Percentiles rank a stretch among this genome's conserved stretches.
Evolutionary conservation across 2,329 filamentous ascomycete species (phyloP).

Genomic region (Grosmannia serpens): DNA sequence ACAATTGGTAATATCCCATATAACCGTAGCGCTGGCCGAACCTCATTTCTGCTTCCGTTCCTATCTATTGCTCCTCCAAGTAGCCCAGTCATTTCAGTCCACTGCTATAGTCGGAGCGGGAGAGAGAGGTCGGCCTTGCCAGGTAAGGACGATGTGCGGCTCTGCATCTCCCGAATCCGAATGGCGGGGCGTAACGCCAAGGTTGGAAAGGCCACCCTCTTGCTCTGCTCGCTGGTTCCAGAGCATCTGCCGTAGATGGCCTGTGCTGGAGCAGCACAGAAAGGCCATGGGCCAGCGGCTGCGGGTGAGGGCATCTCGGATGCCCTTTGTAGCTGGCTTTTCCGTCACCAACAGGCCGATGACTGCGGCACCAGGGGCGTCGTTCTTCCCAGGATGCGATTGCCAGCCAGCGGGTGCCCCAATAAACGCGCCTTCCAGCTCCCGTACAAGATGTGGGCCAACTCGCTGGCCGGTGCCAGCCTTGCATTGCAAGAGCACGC

Average conservation of each 20-base stretch:
- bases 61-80: not conserved
- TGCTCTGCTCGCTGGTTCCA: slow-evolving; percentile 59
- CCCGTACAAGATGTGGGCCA: slow-evolving; percentile 53
- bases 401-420: slow-evolving; percentile 66
- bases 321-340: slow-evolving; percentile 63
- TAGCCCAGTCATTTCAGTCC: not conserved
- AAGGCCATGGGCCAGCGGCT: slow-evolving; percentile 64
- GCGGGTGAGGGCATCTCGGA: slow-evolving; percentile 57
- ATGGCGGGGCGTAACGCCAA: slow-evolving; percentile 31
- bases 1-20: not conserved
- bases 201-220: slow-evolving; percentile 50
- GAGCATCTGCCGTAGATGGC: slow-evolving; percentile 53
- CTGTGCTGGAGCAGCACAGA: slow-evolving; percentile 46
- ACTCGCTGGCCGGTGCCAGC: slow-evolving; percentile 33
- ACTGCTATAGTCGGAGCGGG: not conserved
- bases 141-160: slow-evolving; percentile 37
- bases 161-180: slow-evolving; percentile 15
- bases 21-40: not conserved
- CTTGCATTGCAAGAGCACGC: slow-evolving; percentile 59
- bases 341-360: slow-evolving; percentile 62
- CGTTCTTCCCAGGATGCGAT: not conserved
- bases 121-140: slow-evolving; percentile 31
- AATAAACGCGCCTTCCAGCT: slow-evolving; percentile 67
- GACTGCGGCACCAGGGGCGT: slow-evolving; percentile 34
- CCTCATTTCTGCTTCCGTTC: not conserved